Evolutionary conservation across 2,329 filamentous ascomycete genomes (phyloP).

Genomic region (Sporothrix euskadiensis): DNA sequence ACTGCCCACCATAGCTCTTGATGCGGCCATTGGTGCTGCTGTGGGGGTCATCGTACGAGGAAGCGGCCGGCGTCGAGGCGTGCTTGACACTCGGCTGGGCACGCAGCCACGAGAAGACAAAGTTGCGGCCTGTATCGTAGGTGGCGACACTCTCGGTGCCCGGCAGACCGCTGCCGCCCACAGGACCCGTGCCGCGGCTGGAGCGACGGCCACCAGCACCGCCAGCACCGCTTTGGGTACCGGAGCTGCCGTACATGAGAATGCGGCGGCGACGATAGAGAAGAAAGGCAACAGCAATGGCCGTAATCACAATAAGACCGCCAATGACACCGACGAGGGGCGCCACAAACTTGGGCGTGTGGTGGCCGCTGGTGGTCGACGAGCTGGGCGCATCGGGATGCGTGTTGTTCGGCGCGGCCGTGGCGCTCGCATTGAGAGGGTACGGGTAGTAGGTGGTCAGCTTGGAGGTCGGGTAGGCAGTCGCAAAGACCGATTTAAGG

Average conservation of each 20-base stretch:
- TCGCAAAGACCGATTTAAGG: constrained; percentile 56
- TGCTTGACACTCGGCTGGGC: constrained; percentile 48
- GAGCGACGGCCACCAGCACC: constrained; percentile 9
- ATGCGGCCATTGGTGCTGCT: neutral
- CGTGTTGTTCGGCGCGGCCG: constrained; percentile 31
- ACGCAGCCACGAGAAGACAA: constrained; percentile 56
- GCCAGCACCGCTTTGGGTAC: neutral
- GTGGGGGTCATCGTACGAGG: constrained; percentile 31
- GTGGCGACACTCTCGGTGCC: constrained; percentile 44
- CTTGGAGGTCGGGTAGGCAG: constrained; percentile 56
- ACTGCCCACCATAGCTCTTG: neutral
- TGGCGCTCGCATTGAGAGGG: constrained; percentile 35
- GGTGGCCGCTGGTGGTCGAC: constrained; percentile 34
- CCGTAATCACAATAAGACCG: constrained; percentile 57
- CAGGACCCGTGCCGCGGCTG: constrained; percentile 33
- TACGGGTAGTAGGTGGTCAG: constrained; percentile 65
- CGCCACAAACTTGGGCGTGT: constrained; percentile 58
- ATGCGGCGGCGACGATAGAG: constrained; percentile 54
- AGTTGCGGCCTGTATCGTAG: constrained; percentile 50
- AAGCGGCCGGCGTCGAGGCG: constrained; percentile 48
- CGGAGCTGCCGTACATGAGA: constrained; percentile 35
- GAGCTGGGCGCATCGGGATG: constrained; percentile 33
- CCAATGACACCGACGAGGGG: constrained; percentile 64
- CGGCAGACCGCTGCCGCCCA: constrained; percentile 4
- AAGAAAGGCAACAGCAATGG: constrained; percentile 52